Base-by-base conservation (phyloP, 805 yeast genomes). In the Cyberlindnera euphorbiae region DNA sequence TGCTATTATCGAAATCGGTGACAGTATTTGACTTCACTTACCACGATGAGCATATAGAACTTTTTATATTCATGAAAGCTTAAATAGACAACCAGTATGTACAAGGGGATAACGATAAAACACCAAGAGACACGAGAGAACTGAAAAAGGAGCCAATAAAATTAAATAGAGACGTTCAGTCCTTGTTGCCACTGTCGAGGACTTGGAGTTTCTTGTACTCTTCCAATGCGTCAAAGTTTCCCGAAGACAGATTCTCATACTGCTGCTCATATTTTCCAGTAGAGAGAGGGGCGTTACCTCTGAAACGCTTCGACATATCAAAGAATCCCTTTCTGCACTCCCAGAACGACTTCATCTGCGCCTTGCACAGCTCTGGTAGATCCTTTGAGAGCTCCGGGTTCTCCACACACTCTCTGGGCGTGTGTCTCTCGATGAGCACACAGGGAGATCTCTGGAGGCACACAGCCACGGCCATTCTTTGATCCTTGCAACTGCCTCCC, bases 401-500 rank as follows among this genome's bases (percentile, higher is more conserved):
- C 26, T 83, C 82, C 15, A 89, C 60, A 55, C 98, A 90, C 40
- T 87, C 80, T 44, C 86, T 81, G 3, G 97, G 97, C 2, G 85
- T 85, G 60, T 93, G 72, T 46, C 98, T 71, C 44, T 93, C 85
- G 16, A 90, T 73, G 65, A 90, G 70, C 33, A 90, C 98, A 60
- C 98, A 90, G 12, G 97, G 97, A 5, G 97, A 88, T 54, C 97
- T 75, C 59, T 90, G 98, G 32, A 90, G 71, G 58, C 98, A 90
- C 15, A 90, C 79, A 8, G 97, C 97, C 39, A 93, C 85, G n/a
- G 95, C 96, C 50, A 77, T 87, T 53, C 89, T 77, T 56, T 90
- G 94, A 60, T 90, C 98, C 54, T 84, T 82, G 60, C 98, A 90
- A 69, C 96, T 40, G 18, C 42, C 44, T 18, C 41, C 47, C 45